Evolutionary conservation across 306 rosid genomes (phyloP).

Genomic region (Acacia melanoxylon): DNA sequence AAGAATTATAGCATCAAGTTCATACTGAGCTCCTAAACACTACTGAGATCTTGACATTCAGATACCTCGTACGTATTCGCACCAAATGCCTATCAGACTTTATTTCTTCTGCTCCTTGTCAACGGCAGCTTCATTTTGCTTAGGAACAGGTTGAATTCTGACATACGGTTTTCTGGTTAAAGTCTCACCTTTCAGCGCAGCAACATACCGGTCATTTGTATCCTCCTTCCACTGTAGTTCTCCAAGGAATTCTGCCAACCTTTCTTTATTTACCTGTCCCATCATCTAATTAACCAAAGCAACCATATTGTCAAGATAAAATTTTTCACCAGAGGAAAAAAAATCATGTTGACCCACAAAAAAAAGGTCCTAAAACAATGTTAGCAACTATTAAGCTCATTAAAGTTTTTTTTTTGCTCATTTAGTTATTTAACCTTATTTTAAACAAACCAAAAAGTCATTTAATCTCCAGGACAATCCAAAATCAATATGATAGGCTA

Average conservation of each 20-base stretch:
- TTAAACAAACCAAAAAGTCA: background rate
- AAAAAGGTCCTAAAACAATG: background rate
- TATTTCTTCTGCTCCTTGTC: no score
- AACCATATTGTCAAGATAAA: slow-evolving; percentile 9
- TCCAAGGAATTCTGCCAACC: slow-evolving; percentile 81
- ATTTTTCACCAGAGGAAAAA: background rate
- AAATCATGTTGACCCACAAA: background rate
- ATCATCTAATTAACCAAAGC: slow-evolving; percentile 58
- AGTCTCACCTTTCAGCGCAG: slow-evolving; percentile 84
- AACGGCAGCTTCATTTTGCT: no score
- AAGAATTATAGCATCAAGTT: no score
- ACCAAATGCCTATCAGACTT: no score
- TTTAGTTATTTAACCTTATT: background rate
- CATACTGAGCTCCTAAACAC: no score
- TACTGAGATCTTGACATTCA: no score
- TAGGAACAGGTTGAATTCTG: slow-evolving; percentile 82
- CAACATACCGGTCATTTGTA: slow-evolving; percentile 87
- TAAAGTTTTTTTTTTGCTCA: background rate
- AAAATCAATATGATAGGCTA: slow-evolving; percentile 1
- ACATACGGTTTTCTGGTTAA: slow-evolving; percentile 82
- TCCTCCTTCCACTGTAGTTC: slow-evolving; percentile 87
- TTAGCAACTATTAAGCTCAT: background rate
- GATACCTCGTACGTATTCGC: no score
- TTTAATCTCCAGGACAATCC: slow-evolving; percentile 2
- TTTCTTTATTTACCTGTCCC: slow-evolving; percentile 79